Conservation (phyloP, 1,284 basidiomycete genomes). For the Sanghuangporus weigelae region DNA sequence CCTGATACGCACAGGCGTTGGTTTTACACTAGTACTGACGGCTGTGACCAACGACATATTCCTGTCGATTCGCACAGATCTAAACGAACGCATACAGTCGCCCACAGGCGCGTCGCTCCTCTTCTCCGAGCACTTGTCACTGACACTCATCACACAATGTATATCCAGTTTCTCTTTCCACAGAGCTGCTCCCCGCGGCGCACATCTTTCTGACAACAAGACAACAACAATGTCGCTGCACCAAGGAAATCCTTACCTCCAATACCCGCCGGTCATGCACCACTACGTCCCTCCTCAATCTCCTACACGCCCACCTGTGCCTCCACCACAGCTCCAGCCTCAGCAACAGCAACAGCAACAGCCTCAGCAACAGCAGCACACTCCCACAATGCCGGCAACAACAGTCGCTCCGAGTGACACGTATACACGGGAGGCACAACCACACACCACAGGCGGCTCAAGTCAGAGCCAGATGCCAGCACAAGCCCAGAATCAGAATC, state of each 20-base stretch:
- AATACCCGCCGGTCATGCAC: slow-evolving; percentile 6
- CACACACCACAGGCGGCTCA: background rate
- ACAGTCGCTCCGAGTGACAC: slow-evolving; percentile 13
- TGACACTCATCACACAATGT: background rate
- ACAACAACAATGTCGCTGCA: slow-evolving; percentile 7
- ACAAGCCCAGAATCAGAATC: background rate
- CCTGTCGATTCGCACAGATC: slow-evolving; percentile 1
- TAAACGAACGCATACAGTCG: slow-evolving; percentile 1
- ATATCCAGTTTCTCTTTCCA: background rate
- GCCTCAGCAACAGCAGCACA: slow-evolving; percentile 3
- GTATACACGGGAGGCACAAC: slow-evolving; percentile 2
- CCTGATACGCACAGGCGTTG: slow-evolving; percentile 1
- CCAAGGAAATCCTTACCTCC: slow-evolving; percentile 1
- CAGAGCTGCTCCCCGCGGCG: background rate
- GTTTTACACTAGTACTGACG: background rate
- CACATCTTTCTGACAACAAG: background rate
- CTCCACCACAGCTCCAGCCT: background rate
- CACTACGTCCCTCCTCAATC: slow-evolving; percentile 12
- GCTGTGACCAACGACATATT: slow-evolving; percentile 1
- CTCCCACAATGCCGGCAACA: background rate
- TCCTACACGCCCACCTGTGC: background rate
- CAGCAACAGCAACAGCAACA: slow-evolving; percentile 14
- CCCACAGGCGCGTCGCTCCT: slow-evolving; percentile 2
- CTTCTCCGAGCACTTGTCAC: background rate
- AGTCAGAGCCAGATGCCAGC: background rate